phyloP scores from a whole-genome alignment of 306 rosid genomes.

The Bauhinia variegata region DNA sequence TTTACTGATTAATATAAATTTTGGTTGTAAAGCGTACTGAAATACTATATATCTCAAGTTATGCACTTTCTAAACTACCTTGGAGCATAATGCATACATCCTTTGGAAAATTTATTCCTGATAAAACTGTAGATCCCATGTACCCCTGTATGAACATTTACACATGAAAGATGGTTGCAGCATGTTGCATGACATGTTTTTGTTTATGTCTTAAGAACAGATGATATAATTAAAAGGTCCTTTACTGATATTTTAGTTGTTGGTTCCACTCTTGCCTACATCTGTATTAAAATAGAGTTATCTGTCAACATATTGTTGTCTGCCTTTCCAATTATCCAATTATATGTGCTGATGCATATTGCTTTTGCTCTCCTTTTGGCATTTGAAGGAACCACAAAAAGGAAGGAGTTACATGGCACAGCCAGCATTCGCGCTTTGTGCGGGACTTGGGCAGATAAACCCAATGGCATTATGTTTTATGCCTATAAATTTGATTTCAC shows the following conservation, averaged over 20 bases:
- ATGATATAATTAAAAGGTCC: not conserved
- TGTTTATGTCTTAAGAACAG: no score
- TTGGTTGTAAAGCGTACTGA: conserved; percentile 5
- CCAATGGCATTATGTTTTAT: conserved; percentile 55
- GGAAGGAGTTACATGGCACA: conserved; percentile 92
- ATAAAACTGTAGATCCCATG: not conserved
- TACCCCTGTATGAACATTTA: not conserved
- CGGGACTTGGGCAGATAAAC: conserved; percentile 74
- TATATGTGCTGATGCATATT: conserved; percentile 30
- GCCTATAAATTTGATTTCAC: conserved; percentile 78
- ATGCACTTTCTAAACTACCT: not conserved
- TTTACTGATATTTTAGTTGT: not conserved
- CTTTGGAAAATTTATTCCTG: not conserved
- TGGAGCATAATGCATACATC: conserved; percentile 19
- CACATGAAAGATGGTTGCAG: not conserved
- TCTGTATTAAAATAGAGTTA: conserved; percentile 6
- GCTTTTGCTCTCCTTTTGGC: conserved; percentile 40
- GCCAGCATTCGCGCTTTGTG: conserved; percentile 53
- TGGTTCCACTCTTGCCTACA: not conserved
- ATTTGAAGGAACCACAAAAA: conserved; percentile 78
- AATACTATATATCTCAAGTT: conserved; percentile 3
- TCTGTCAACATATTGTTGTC: conserved; percentile 12
- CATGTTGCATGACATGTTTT: no score
- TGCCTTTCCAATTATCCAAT: conserved; percentile 2
- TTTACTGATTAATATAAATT: conserved; percentile 17